Evolutionary conservation across 1,284 basidiomycete genomes (phyloP), one percentile per base, ranked within the genome.

Genomic region (Albatrellus sp.): DNA sequence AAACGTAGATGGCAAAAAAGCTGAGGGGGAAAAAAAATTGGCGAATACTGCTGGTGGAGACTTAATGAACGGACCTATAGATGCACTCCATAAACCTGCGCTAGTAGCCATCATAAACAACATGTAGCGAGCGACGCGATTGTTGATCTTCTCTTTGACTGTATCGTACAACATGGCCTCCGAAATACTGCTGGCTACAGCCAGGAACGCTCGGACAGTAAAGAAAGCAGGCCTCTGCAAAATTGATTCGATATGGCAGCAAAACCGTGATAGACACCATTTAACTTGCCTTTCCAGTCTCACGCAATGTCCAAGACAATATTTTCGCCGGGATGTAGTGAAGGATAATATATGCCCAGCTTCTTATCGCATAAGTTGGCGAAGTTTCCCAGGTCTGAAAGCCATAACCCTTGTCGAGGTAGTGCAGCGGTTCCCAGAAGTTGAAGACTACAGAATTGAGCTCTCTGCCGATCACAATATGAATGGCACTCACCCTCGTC

Each of bases 311-410:
- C 14, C 50, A 49, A 1, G 42, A 45, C 1, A 57, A 49, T 1
- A 63, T 7, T 31, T 58, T 58, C 7, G 73, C 69, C n/a, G 80
- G 73, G 17, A 80, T 55, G 38, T 77, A 57, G 63, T 92, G 90
- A 12, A 93, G 57, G 31, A 90, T 59, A 47, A 94, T 75, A 61
- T 98, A 98, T 8, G 90, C 79, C 91, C 92, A 98, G 51, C 89
- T 93, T 49, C 96, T 72, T 51, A 99, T 83, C 5, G 91, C 82
- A 58, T 85, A 97, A 46, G 77, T 65, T 5, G 96, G 92, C 9
- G 92, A 89, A 6, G 90, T 81, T 60, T 98, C 96, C 96, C 96
- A 98, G 1, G 96, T 98, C 64, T 98, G 92, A 62, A 98, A 98
- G 6, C 88, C 90, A 53, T 80, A 69, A 28, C 88, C 88, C 51